These are phyloP conservation scores for Musa itinerans DNA, from an alignment of 176 grass and related monocot genomes.

Conservation along the genomic window DNA sequence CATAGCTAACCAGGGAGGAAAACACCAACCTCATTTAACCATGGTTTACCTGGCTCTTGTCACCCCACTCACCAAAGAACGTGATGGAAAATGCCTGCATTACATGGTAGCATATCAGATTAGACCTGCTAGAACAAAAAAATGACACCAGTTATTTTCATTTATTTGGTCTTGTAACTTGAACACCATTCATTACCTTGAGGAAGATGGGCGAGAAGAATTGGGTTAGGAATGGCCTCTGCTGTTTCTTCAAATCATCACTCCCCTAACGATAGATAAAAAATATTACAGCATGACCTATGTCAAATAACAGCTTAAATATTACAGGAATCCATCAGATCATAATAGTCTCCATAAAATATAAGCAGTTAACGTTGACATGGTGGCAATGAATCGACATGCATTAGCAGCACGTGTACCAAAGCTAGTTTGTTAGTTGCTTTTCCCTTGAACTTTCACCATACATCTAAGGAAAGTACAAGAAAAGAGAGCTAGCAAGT, in stretches of 20 bases:
- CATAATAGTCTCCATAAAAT: too few relatives aligned
- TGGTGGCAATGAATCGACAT: too few relatives aligned
- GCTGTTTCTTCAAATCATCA: conserved; percentile 75
- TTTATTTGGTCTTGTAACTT: background rate
- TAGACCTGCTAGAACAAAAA: background rate
- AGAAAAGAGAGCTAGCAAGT: too few relatives aligned
- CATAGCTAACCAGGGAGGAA: background rate
- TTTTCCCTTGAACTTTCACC: too few relatives aligned
- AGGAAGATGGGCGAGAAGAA: conserved; percentile 97
- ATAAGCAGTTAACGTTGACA: too few relatives aligned
- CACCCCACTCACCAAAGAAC: conserved; percentile 99
- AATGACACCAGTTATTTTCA: background rate
- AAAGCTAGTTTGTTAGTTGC: too few relatives aligned
- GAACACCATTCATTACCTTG: conserved; percentile 47
- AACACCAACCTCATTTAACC: conserved; percentile 16
- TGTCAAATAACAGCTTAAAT: too few relatives aligned
- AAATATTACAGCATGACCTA: background rate
- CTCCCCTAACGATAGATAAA: conserved; percentile 40
- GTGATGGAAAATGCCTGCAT: conserved; percentile 93
- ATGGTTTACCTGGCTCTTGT: conserved; percentile 84
- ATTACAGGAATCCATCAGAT: too few relatives aligned
- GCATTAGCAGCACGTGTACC: too few relatives aligned
- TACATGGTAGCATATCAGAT: background rate
- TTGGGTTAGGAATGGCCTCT: conserved; percentile 69
- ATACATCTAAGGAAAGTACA: too few relatives aligned